Percentiles rank a stretch among this genome's conserved stretches.
These are phyloP conservation scores for Mariannaea elegans DNA, from an alignment of 2,329 filamentous ascomycete species.

Conservation along the genomic window DNA sequence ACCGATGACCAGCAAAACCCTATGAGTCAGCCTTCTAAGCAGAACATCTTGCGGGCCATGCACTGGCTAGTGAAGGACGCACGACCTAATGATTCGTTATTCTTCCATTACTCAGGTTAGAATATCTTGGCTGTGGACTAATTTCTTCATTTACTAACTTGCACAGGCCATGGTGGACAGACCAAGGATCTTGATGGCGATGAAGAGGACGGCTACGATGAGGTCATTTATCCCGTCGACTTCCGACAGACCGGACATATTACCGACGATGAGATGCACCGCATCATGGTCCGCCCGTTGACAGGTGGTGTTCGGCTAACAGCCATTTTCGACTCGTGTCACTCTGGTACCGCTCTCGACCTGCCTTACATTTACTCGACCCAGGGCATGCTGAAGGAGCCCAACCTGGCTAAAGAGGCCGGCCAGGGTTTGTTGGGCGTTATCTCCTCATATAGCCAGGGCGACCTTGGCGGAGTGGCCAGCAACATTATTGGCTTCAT, in stretches of 20 bases:
- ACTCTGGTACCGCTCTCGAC: constrained; percentile 73
- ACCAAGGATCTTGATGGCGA: constrained; percentile 82
- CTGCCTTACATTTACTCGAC: constrained; percentile 76
- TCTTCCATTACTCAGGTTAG: constrained; percentile 94
- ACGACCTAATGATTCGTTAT: constrained; percentile 89
- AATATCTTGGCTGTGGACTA: background rate
- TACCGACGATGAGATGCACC: constrained; percentile 84
- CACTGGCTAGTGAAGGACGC: constrained; percentile 98
- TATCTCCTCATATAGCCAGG: constrained; percentile 67
- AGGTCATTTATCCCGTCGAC: constrained; percentile 86
- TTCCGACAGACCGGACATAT: constrained; percentile 83
- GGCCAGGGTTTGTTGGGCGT: constrained; percentile 70
- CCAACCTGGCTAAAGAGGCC: constrained; percentile 73
- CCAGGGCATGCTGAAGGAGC: constrained; percentile 73
- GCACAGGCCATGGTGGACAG: constrained; percentile 78
- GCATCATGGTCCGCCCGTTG: constrained; percentile 71
- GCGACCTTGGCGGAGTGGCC: constrained; percentile 85
- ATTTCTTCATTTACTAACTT: constrained; percentile 20
- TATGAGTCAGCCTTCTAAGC: constrained; percentile 96
- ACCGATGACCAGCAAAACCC: constrained; percentile 97
- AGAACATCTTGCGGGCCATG: constrained; percentile 95
- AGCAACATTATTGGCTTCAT: constrained; percentile 83
- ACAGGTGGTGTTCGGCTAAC: constrained; percentile 66
- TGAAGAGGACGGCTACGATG: constrained; percentile 83
- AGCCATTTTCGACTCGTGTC: constrained; percentile 72